Conservation (phyloP, 176 grass and related monocot species). For the Puya raimondii region DNA sequence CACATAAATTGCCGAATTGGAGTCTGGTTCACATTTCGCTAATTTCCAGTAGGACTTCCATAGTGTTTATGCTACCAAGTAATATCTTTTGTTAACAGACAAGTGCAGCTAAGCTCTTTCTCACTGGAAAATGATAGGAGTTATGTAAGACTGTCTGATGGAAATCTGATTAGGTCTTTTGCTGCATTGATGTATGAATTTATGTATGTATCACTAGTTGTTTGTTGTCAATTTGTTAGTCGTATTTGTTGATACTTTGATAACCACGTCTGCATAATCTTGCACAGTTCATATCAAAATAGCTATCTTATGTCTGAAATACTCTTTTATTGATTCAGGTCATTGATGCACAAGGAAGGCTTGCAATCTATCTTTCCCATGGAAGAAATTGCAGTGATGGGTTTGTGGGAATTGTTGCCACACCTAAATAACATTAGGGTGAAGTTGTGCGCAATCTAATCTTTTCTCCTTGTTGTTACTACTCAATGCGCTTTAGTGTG, state of each 20-base stretch:
- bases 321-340: slow-evolving; percentile 30
- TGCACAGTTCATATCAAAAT: background rate
- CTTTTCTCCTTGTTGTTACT: slow-evolving; percentile 24
- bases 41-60: too few relatives aligned
- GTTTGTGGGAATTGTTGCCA: slow-evolving; percentile 82
- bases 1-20: too few relatives aligned
- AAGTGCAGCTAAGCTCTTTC: too few relatives aligned
- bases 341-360: slow-evolving; percentile 67
- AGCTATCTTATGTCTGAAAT: background rate
- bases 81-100: too few relatives aligned
- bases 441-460: slow-evolving; percentile 13
- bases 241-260: background rate
- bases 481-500: background rate
- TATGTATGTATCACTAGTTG: background rate
- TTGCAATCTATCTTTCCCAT: slow-evolving; percentile 73
- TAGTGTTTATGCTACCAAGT: too few relatives aligned
- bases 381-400: slow-evolving; percentile 95
- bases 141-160: too few relatives aligned
- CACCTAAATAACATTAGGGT: slow-evolving; percentile 81
- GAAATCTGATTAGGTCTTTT: too few relatives aligned
- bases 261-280: background rate
- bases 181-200: background rate
- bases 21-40: too few relatives aligned
- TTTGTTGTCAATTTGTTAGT: background rate
- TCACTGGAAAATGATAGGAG: too few relatives aligned